phyloP scores from a whole-genome alignment of 768 basidiomycete genomes.

The Suillus americanus region DNA sequence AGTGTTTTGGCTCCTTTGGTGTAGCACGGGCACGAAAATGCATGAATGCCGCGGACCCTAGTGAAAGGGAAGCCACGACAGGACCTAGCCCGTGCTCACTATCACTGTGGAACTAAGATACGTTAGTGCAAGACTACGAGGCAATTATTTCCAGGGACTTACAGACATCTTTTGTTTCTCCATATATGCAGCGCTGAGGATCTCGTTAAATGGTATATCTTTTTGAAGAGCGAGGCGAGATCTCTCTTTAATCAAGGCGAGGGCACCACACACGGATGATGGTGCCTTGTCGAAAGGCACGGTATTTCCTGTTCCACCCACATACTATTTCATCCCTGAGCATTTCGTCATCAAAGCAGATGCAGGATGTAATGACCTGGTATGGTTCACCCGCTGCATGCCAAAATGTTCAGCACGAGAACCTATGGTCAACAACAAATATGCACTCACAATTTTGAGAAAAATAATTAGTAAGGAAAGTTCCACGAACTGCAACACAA shows the following conservation, averaged over 20 bases:
- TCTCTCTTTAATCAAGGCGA: constrained; percentile 57
- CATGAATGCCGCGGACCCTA: constrained; percentile 79
- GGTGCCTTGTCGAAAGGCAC: constrained; percentile 63
- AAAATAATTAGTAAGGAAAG: constrained; percentile 76
- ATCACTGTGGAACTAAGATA: constrained; percentile 73
- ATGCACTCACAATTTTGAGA: constrained; percentile 74
- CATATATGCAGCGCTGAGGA: constrained; percentile 83
- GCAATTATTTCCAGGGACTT: constrained; percentile 21
- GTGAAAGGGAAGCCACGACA: constrained; percentile 69
- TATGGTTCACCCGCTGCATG: constrained; percentile 75
- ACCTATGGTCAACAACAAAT: background rate
- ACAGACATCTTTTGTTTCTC: constrained; percentile 84
- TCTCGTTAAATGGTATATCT: constrained; percentile 63
- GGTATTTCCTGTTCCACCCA: constrained; percentile 74
- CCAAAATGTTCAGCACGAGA: constrained; percentile 4
- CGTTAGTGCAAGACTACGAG: constrained; percentile 11
- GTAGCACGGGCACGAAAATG: constrained; percentile 60
- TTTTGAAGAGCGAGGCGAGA: constrained; percentile 44
- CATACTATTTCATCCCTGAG: constrained; percentile 48
- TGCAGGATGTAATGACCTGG: constrained; percentile 41
- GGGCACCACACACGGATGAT: constrained; percentile 55
- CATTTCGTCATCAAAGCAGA: constrained; percentile 9
- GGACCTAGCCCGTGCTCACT: constrained; percentile 73
- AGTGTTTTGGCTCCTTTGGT: constrained; percentile 32
- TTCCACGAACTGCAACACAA: constrained; percentile 56